These are phyloP conservation scores for Amoebophrya sp. DNA, from an alignment of 169 alveolate genomes.

Conservation along the genomic window DNA sequence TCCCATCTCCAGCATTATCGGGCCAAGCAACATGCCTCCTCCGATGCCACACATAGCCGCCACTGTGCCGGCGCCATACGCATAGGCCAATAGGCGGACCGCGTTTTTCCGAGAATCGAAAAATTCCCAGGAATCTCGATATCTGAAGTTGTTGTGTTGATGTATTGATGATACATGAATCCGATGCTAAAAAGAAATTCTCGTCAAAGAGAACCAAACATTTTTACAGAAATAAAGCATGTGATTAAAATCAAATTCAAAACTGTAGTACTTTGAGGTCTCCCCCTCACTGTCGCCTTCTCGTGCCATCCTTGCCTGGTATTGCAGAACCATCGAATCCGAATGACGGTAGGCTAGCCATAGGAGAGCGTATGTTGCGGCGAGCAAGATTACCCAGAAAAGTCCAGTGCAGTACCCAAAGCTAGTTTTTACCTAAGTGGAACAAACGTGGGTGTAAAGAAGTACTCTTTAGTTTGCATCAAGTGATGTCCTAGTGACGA, in stretches of 20 bases:
- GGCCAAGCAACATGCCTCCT: conserved; percentile 57
- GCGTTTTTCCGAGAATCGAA: neutral
- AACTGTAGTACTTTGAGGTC: too few relatives aligned
- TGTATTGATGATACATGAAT: too few relatives aligned
- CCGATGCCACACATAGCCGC: conserved; percentile 57
- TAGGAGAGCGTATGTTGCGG: neutral
- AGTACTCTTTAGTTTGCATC: too few relatives aligned
- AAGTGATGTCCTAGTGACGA: too few relatives aligned
- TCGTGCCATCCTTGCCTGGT: neutral
- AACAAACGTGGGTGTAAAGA: too few relatives aligned
- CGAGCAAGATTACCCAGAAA: neutral
- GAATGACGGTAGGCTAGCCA: neutral
- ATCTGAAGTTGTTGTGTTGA: too few relatives aligned
- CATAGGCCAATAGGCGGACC: neutral
- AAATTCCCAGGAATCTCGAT: neutral
- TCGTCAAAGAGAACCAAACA: too few relatives aligned
- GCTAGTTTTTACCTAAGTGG: neutral
- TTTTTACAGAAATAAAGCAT: too few relatives aligned
- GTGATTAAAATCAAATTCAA: too few relatives aligned
- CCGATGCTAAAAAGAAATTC: too few relatives aligned
- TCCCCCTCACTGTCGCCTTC: too few relatives aligned
- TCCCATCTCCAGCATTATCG: conserved; percentile 52
- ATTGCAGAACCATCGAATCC: neutral
- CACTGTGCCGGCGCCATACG: conserved; percentile 49
- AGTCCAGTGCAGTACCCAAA: neutral